Evolutionary conservation across 1,284 basidiomycete species (phyloP).

Genomic region (Phellopilus nigrolimitatus): DNA sequence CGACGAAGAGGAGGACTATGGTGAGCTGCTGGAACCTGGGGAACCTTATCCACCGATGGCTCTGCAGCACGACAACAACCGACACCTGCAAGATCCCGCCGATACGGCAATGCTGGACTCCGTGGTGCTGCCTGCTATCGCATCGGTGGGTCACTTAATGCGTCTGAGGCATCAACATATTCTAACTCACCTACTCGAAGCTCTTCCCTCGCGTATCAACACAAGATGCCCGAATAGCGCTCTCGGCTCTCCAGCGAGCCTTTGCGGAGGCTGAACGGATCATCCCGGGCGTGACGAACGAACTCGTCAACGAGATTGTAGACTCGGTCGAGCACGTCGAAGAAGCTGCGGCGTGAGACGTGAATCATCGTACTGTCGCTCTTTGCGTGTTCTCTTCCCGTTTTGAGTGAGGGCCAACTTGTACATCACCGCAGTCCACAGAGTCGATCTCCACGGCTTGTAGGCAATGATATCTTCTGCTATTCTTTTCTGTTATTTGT

Average conservation of each 20-base stretch:
- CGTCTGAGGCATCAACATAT: constrained; percentile 4
- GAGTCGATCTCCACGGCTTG: too few species aligned
- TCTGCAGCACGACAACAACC: constrained; percentile 41
- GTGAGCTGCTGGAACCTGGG: constrained; percentile 12
- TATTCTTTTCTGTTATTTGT: too few species aligned
- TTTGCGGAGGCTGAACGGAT: constrained; percentile 90
- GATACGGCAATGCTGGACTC: constrained; percentile 90
- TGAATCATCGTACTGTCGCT: too few species aligned
- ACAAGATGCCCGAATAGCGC: constrained; percentile 78
- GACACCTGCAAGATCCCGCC: constrained; percentile 52
- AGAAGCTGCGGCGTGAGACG: constrained; percentile 40
- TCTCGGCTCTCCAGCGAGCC: constrained; percentile 81
- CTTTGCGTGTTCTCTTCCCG: too few species aligned
- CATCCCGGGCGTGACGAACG: constrained; percentile 78
- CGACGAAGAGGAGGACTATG: constrained; percentile 46
- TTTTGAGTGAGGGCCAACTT: too few species aligned
- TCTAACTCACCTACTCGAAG: constrained; percentile 38
- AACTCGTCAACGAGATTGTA: constrained; percentile 81
- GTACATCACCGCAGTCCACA: too few species aligned
- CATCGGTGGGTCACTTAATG: constrained; percentile 59
- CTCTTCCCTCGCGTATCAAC: constrained; percentile 85
- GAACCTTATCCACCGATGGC: constrained; percentile 22
- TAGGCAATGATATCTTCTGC: too few species aligned
- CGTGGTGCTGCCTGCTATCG: constrained; percentile 90
- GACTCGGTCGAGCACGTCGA: constrained; percentile 90